phyloP scores from a whole-genome alignment of 2,329 filamentous ascomycete species.

The Colletotrichum paranaense region DNA sequence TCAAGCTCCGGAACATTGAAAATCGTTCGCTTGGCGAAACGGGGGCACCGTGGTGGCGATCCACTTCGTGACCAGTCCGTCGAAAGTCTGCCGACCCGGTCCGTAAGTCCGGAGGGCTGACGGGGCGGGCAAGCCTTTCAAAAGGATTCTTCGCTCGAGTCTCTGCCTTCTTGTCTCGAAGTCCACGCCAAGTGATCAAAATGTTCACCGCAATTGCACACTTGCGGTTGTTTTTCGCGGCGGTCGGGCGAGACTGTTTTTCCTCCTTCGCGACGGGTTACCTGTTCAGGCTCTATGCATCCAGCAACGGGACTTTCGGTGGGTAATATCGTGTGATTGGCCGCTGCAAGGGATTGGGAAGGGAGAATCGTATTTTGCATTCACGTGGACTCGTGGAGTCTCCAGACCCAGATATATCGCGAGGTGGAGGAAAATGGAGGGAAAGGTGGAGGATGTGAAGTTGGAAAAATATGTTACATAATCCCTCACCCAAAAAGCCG shows the following conservation, averaged over 20 bases:
- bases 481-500: background rate
- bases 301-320: background rate
- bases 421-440: background rate
- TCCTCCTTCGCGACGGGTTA: slow-evolving; percentile 3
- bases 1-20: background rate
- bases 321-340: background rate
- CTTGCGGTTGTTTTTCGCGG: background rate
- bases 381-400: slow-evolving; percentile 7
- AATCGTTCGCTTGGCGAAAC: slow-evolving; percentile 7
- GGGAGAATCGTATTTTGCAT: background rate
- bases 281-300: background rate
- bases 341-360: background rate
- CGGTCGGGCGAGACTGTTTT: background rate
- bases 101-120: background rate
- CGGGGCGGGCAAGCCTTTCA: background rate
- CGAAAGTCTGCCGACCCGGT: background rate
- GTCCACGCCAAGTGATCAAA: too few relatives aligned
- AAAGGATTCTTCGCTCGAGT: background rate
- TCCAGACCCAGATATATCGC: background rate
- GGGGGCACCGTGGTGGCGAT: background rate
- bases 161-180: too few relatives aligned
- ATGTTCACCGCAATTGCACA: background rate
- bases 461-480: slow-evolving; percentile 6
- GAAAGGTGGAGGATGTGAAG: background rate
- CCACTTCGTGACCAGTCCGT: background rate